phyloP scores from a whole-genome alignment of 305 asterid genomes.

The Rubia occidens region DNA sequence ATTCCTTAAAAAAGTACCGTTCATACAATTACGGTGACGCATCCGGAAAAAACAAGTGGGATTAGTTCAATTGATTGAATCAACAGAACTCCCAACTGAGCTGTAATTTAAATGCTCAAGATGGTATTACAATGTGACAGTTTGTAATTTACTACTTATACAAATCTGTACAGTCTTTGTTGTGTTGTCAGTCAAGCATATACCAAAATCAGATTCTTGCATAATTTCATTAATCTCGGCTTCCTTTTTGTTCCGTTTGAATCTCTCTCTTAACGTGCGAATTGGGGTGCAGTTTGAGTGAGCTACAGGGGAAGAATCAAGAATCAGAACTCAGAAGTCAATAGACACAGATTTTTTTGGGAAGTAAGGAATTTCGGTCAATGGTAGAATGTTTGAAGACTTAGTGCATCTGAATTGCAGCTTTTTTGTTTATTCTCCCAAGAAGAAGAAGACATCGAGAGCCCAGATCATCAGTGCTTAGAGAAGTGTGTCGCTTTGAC shows the following conservation, averaged over 20 bases:
- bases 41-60: background rate
- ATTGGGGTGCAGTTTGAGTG: slow-evolving; percentile 2
- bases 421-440: background rate
- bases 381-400: background rate
- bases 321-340: slow-evolving; percentile 25
- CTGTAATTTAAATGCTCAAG: background rate
- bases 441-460: background rate
- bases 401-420: background rate
- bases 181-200: background rate
- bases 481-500: background rate
- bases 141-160: background rate
- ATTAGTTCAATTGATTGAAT: background rate
- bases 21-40: background rate
- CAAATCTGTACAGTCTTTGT: background rate
- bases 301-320: slow-evolving; percentile 34
- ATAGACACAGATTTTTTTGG: slow-evolving; percentile 10
- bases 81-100: background rate
- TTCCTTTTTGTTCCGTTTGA: background rate
- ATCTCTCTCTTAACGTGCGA: background rate
- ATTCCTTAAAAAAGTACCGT: background rate
- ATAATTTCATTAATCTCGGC: background rate
- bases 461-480: background rate
- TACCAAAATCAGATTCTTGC: background rate
- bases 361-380: slow-evolving; percentile 38
- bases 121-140: background rate